Conservation (phyloP, 2,329 filamentous ascomycete genomes). For the Pseudogymnoascus sp. region DNA sequence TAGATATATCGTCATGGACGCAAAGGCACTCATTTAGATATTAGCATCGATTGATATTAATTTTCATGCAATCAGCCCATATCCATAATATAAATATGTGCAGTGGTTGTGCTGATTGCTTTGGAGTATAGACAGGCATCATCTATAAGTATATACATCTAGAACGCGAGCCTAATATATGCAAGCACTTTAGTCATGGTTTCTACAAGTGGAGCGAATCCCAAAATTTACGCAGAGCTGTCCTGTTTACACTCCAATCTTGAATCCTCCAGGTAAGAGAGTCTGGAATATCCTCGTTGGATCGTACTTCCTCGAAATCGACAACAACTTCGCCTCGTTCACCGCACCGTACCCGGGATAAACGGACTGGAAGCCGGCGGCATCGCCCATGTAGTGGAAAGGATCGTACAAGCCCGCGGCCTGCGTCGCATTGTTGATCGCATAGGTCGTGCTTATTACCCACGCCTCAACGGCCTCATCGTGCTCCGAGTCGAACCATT, state of each 20-base stretch:
- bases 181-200: background rate
- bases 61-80: background rate
- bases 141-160: background rate
- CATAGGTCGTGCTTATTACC: slow-evolving; percentile 17
- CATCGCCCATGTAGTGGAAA: slow-evolving; percentile 36
- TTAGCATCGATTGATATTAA: background rate
- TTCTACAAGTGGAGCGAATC: background rate
- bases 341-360: slow-evolving; percentile 10
- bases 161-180: background rate
- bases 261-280: slow-evolving; percentile 21
- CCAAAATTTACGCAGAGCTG: background rate
- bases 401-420: slow-evolving; percentile 30
- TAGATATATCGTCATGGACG: background rate
- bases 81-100: background rate
- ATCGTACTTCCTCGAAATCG: slow-evolving; percentile 22
- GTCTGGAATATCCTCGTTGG: slow-evolving; percentile 22
- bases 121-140: background rate
- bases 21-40: background rate
- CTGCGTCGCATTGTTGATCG: slow-evolving; percentile 20
- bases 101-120: background rate
- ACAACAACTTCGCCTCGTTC: slow-evolving; percentile 14
- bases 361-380: slow-evolving; percentile 26
- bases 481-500: slow-evolving; percentile 16
- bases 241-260: slow-evolving; percentile 11
- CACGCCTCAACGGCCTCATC: slow-evolving; percentile 18